Percentiles rank a stretch among this genome's conserved stretches.
phyloP scores from a whole-genome alignment of 805 yeast species.

The Nakazawaea ernobii region DNA sequence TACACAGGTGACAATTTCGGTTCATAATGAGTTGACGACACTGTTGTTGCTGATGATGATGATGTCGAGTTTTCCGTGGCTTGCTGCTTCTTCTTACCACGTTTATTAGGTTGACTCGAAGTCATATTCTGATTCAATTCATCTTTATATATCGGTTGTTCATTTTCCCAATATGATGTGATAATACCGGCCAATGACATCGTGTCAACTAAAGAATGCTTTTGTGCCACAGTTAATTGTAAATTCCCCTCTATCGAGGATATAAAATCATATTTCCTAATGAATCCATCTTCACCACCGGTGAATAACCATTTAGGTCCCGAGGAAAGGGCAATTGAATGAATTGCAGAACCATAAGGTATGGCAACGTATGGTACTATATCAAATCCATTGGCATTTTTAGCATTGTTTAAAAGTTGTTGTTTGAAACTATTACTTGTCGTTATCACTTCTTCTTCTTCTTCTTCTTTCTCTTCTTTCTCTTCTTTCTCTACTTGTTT shows the following conservation, averaged over 20 bases:
- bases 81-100: slow-evolving; percentile 24
- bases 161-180: slow-evolving; percentile 91
- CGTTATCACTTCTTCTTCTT: background rate
- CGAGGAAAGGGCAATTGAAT: slow-evolving; percentile 67
- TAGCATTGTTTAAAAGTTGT: slow-evolving; percentile 36
- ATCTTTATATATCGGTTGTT: slow-evolving; percentile 62
- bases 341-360: slow-evolving; percentile 74
- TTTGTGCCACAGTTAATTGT: slow-evolving; percentile 86
- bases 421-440: slow-evolving; percentile 14
- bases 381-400: slow-evolving; percentile 52
- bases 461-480: slow-evolving; percentile 4
- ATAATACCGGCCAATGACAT: slow-evolving; percentile 81
- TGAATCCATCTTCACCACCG: slow-evolving; percentile 95
- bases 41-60: background rate
- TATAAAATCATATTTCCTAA: slow-evolving; percentile 82
- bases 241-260: slow-evolving; percentile 82
- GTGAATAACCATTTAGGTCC: slow-evolving; percentile 86
- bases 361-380: slow-evolving; percentile 84
- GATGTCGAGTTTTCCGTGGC: too few species aligned
- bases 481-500: slow-evolving; percentile 11
- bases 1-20: slow-evolving; percentile 81
- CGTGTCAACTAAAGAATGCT: slow-evolving; percentile 82
- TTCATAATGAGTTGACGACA: slow-evolving; percentile 39
- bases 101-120: slow-evolving; percentile 19
- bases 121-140: slow-evolving; percentile 25